Evolutionary conservation across 2,329 filamentous ascomycete species (phyloP), one percentile per base, ranked within the genome.

Genomic region (Paradendryphiella salina): DNA sequence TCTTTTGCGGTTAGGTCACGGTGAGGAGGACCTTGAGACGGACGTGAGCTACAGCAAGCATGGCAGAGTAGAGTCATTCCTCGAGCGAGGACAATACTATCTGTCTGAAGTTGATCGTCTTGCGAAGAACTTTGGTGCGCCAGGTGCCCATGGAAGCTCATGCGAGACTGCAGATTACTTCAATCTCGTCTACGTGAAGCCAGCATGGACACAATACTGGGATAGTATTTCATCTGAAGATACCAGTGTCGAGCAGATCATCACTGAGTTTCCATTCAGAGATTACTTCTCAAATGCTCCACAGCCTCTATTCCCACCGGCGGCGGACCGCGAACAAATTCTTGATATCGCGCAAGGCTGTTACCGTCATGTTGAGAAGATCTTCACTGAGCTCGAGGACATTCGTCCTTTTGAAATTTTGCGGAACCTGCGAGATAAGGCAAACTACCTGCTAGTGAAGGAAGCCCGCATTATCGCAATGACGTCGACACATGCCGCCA

Each of bases 141-240:
- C 92, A 34, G 94, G 94, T 49, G 92, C 92, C n/a, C 94, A 99
- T 71, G 90, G 92, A 17, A 95, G 88, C 73, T 96, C 93, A 21
- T 95, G 94, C 46, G 94, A 99, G 78, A 99, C 93, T 2, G 94
- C 94, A 29, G 91, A 90, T 21, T 97, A 99, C 75, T 99, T 99
- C 78, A 90, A 96, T 71, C 85, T 86, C 37, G 92, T 96, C 54
- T 96, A 96, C 68, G 81, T 99, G 34, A 82, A 88, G 72, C 93
- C 94, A 26, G 84, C 87, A 10, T 99, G 94, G 94, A 84, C 84
- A 42, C 90, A 87, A 67, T 99, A 95, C 72, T 86, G 83, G 77
- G 85, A 90, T 46, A 76, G 79, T 39, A 77, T 82, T 18, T 81
- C 82, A 34, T 77, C 80, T 1, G 79, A 83, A 18, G 80, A 82